Conservation (phyloP, 1,284 basidiomycete species). For the Schizopora paradoxa region DNA sequence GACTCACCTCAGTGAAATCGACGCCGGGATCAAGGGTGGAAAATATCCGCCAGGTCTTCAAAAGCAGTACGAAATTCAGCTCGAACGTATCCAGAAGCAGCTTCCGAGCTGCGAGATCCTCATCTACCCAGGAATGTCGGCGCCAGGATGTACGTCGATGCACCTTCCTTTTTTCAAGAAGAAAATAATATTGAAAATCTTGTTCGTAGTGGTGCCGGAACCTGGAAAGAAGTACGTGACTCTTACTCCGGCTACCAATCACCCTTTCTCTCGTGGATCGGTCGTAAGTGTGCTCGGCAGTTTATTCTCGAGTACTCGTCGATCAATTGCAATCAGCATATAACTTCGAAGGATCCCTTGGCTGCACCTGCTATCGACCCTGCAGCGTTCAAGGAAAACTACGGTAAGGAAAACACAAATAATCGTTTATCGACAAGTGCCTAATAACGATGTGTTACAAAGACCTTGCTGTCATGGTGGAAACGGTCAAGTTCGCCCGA, state of each 20-base stretch:
- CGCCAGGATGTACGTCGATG: slow-evolving; percentile 23
- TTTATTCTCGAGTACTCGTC: neutral
- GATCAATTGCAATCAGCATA: neutral
- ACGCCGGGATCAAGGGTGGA: slow-evolving; percentile 17
- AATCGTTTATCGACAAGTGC: neutral
- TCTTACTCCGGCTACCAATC: slow-evolving; percentile 28
- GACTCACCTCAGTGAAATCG: neutral
- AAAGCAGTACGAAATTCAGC: slow-evolving; percentile 33
- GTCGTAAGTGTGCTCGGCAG: slow-evolving; percentile 26
- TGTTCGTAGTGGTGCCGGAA: slow-evolving; percentile 24
- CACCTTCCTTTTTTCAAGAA: neutral
- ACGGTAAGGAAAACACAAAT: no score
- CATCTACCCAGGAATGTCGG: slow-evolving; percentile 23
- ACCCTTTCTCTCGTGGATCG: slow-evolving; percentile 36
- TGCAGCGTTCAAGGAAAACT: no score
- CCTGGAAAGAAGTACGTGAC: slow-evolving; percentile 31
- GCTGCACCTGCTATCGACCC: neutral
- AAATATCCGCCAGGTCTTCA: slow-evolving; percentile 26
- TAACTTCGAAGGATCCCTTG: neutral
- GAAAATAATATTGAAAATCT: neutral
- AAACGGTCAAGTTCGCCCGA: slow-evolving; percentile 33
- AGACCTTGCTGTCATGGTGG: slow-evolving; percentile 33
- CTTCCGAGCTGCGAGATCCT: slow-evolving; percentile 29
- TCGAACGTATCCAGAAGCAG: slow-evolving; percentile 27
- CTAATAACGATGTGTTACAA: slow-evolving; percentile 13